Percentiles rank a stretch among this genome's conserved stretches.
Conservation (phyloP, 2,329 filamentous ascomycete genomes). For the Fonsecaea pedrosoi region DNA sequence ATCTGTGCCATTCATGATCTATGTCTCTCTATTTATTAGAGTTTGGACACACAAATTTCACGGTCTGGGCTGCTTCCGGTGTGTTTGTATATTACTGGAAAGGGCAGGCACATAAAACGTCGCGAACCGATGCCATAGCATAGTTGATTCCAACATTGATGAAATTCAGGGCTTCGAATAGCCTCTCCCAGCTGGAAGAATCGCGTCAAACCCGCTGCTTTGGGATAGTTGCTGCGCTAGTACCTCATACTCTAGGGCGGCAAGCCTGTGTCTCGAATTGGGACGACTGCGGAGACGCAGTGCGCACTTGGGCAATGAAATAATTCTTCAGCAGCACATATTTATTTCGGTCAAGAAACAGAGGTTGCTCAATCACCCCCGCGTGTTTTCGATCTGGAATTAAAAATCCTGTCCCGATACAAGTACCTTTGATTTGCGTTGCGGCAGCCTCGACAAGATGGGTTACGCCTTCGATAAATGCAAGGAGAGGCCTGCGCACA, state of each 20-base stretch:
- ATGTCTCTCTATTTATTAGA: not conserved
- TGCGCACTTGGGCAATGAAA: constrained; percentile 1
- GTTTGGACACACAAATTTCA: constrained; percentile 1
- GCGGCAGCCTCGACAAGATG: constrained; percentile 31
- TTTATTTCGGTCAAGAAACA: not conserved
- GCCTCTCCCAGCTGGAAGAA: not conserved
- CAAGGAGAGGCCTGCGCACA: constrained; percentile 88
- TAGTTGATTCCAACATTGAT: not conserved
- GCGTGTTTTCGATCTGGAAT: not conserved
- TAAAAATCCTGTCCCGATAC: not conserved
- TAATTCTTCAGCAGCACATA: not conserved
- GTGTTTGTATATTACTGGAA: constrained; percentile 3
- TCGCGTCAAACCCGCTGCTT: not conserved
- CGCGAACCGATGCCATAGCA: constrained; percentile 2
- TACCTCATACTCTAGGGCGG: not conserved
- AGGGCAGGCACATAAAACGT: not conserved
- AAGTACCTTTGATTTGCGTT: not conserved
- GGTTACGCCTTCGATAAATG: constrained; percentile 76
- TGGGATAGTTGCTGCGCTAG: not conserved
- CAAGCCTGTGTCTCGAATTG: not conserved
- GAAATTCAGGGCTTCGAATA: not conserved
- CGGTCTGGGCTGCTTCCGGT: not conserved
- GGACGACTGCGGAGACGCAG: not conserved
- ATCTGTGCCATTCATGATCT: constrained; percentile 3
- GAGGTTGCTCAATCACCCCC: not conserved